Evolutionary conservation across 2,329 filamentous ascomycete species (phyloP), one percentile per base, ranked within the genome.

Genomic region (Neonectria coccinea): DNA sequence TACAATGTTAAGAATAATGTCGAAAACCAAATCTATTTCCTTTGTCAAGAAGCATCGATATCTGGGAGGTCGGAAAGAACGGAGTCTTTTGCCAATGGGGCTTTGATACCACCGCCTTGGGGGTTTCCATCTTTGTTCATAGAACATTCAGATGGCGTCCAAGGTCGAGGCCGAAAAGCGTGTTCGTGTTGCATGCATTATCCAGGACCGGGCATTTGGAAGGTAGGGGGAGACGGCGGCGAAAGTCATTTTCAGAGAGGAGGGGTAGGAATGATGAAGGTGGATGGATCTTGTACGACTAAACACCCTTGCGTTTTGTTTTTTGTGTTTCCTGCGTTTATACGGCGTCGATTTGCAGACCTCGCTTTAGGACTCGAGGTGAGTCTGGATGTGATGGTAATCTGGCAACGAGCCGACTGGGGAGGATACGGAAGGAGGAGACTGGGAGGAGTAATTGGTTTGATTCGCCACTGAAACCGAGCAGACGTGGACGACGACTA

Each of bases 121-220:
- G 52, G 54, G 56, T 65, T 74, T 73, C 64, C 71, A 75, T 62
- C 60, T 64, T 55, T 50, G 70, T 76, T 76, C 74, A 75, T 74
- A 75, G 74, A 78, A 69, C 73, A 72, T 71, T 72, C 73, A 74
- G 71, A 77, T 75, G 73, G 73, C 63, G 68, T 70, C 70, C 70
- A 73, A 71, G 77, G 72, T 66, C 68, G 66, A 69, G 74, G 72
- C 73, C 74, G 73, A 82, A 82, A 82, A 81, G 76, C 75, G 73
- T 77, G 72, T 79, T 77, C 67, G 73, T 78, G 69, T 75, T 79
- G 74, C 77, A 77, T 80, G 76, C 79, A 81, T 81, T 77, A 76
- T 77, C 76, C 76, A 77, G 77, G 79, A 77, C 73, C 69, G 68
- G 76, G 72, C 74, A 77, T 77, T 62, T 71, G 67, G 72, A 71